A percentile compares a stretch with the other conserved stretches of the same genome.
These are phyloP conservation scores for Harringtonia lauricola DNA, from an alignment of 2,329 filamentous ascomycete genomes.

Conservation along the genomic window DNA sequence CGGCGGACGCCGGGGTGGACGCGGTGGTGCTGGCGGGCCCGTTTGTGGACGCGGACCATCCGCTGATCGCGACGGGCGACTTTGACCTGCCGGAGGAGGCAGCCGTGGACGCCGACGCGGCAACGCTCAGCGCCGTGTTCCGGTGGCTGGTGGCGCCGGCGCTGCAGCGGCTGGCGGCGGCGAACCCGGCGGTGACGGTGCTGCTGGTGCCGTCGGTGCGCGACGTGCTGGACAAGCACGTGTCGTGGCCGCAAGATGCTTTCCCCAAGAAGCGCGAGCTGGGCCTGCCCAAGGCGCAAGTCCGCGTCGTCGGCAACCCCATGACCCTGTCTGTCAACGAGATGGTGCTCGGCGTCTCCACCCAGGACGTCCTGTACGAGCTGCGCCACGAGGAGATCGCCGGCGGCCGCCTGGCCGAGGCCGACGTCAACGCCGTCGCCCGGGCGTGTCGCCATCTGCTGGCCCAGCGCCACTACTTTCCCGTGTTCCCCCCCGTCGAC, in stretches of 20 bases:
- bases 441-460: constrained; percentile 69
- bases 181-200: constrained; percentile 69
- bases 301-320: constrained; percentile 75
- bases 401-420: constrained; percentile 34
- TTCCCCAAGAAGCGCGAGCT: constrained; percentile 61
- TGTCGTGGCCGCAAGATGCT: constrained; percentile 64
- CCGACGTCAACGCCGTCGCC: constrained; percentile 55
- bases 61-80: constrained; percentile 69
- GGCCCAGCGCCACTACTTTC: constrained; percentile 85
- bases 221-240: constrained; percentile 70
- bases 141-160: constrained; percentile 65
- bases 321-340: constrained; percentile 87
- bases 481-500: constrained; percentile 72
- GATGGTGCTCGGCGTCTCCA: constrained; percentile 67
- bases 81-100: constrained; percentile 59
- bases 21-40: constrained; percentile 72
- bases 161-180: constrained; percentile 56
- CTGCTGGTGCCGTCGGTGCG: constrained; percentile 75
- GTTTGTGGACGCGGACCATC: constrained; percentile 87
- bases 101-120: constrained; percentile 63
- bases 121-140: constrained; percentile 76
- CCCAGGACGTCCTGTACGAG: constrained; percentile 76
- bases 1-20: constrained; percentile 65
- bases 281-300: constrained; percentile 67
- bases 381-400: constrained; percentile 64